Conservation (phyloP, 768 basidiomycete genomes). For the Lanmaoa pseudosensibilis region DNA sequence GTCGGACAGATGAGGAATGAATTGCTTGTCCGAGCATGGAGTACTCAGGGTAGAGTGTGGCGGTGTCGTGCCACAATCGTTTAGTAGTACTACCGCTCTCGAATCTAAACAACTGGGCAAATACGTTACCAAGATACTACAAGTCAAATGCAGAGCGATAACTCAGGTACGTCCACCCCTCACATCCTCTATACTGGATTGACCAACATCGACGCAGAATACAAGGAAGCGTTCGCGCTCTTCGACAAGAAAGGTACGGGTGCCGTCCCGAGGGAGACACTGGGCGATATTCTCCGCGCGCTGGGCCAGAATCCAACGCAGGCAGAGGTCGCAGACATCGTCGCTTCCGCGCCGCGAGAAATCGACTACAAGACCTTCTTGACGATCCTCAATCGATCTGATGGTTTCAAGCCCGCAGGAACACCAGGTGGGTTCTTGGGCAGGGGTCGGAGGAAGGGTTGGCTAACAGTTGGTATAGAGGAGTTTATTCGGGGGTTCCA, state of each 20-base stretch:
- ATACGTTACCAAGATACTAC: background rate
- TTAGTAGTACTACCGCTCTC: too few species aligned
- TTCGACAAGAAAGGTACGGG: constrained; percentile 98
- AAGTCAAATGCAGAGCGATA: constrained; percentile 43
- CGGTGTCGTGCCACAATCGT: too few species aligned
- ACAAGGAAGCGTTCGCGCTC: constrained; percentile 95
- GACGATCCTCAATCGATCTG: constrained; percentile 87
- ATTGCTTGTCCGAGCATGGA: too few species aligned
- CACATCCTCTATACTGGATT: background rate
- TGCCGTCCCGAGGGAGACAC: constrained; percentile 78
- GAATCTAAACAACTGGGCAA: too few species aligned
- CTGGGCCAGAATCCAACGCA: constrained; percentile 99
- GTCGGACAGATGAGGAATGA: too few species aligned
- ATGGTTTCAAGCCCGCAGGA: constrained; percentile 96
- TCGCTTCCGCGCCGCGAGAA: constrained; percentile 69
- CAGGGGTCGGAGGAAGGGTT: background rate
- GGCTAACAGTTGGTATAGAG: constrained; percentile 50
- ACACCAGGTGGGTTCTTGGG: constrained; percentile 69
- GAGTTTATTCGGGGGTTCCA: constrained; percentile 99
- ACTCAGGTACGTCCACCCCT: constrained; percentile 41
- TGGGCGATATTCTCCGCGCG: constrained; percentile 91
- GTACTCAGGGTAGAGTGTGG: too few species aligned
- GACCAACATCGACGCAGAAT: constrained; percentile 53
- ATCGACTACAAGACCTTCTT: constrained; percentile 95
- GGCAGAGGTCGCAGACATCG: constrained; percentile 88